Evolutionary conservation across 2,329 filamentous ascomycete species (phyloP).

Genomic region (Triangularia verruculosa): DNA sequence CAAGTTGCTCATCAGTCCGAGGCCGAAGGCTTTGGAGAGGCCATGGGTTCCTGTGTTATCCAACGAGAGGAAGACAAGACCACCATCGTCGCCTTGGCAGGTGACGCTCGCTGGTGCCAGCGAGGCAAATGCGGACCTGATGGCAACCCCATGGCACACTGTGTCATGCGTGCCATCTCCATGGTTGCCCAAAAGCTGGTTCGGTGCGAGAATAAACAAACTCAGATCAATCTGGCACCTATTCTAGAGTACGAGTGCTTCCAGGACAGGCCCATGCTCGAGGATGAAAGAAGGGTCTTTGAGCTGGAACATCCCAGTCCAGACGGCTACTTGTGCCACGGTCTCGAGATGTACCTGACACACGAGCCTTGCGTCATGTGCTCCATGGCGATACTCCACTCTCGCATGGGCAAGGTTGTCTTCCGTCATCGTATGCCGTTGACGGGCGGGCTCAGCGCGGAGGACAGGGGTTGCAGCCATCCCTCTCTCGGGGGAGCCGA

Average conservation of each 20-base stretch:
- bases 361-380: constrained; percentile 97
- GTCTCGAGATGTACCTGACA: constrained; percentile 88
- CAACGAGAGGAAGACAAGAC: constrained; percentile 54
- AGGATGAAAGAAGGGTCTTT: constrained; percentile 62
- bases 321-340: constrained; percentile 90
- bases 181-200: constrained; percentile 73
- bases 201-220: constrained; percentile 48
- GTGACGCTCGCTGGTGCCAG: constrained; percentile 68
- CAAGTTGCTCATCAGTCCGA: constrained; percentile 60
- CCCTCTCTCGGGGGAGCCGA: constrained; percentile 38
- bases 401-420: constrained; percentile 81
- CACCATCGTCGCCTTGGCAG: constrained; percentile 68
- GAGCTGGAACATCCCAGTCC: constrained; percentile 61
- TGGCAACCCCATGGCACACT: constrained; percentile 76
- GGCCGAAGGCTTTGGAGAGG: constrained; percentile 59
- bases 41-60: constrained; percentile 72
- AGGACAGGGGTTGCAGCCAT: constrained; percentile 56
- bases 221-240: constrained; percentile 30
- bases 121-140: constrained; percentile 46
- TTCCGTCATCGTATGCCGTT: constrained; percentile 75
- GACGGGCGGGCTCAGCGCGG: constrained; percentile 80
- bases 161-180: constrained; percentile 74
- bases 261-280: constrained; percentile 65
- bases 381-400: constrained; percentile 93
- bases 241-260: constrained; percentile 60